Base-by-base conservation (phyloP, 805 yeast genomes). In the Starmerella etchellsii region DNA sequence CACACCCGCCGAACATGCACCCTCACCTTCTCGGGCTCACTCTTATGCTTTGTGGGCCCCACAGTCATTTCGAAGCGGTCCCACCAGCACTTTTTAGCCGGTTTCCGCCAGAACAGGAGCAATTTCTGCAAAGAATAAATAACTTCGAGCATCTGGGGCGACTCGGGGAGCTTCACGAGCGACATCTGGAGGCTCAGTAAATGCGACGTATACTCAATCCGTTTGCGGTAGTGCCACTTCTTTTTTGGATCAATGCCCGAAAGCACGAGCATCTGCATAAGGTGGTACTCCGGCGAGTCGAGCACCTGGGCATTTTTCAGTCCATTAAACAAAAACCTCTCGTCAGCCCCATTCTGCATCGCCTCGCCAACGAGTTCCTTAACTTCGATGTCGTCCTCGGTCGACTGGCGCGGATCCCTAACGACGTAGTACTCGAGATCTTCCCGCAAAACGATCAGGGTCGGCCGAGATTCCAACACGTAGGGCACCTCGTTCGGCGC, bases 71-170 rank as follows among this genome's bases (percentile, higher is more conserved):
- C 62, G 11, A 58, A 38, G 43, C 63, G 63, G 34, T 73, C 76
- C 98, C 98, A 91, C 98, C 98, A 91, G 64, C 98, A 91, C 58
- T 91, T 91, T 56, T 97, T 72, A 2, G 98, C 98, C 1, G 98
- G 98, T 57, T 91, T 91, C 48, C 94, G 72, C 97, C 98, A 91
- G 57, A 91, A 91, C 39, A 91, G 64, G 28, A 91, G 66, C 38
- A 91, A 68, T 59, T 91, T 91, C 36, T 64, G 68, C 3, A 66
- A 54, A 24, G 64, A 60, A 11, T 60, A 51, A 31, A 55, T 39
- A 10, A 44, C 45, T 21, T 46, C 54, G 4, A 34, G 38, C 25
- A 42, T 41, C 10, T 27, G 41, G 3, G 23, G 11, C 9, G 33
- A 37, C 6, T 34, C 33, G 9, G 55, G 52, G 1, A 48, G 29